Percentiles rank a stretch among this genome's conserved stretches.
phyloP scores from a whole-genome alignment of 306 rosid genomes.

The Fragaria nilgerrensis region DNA sequence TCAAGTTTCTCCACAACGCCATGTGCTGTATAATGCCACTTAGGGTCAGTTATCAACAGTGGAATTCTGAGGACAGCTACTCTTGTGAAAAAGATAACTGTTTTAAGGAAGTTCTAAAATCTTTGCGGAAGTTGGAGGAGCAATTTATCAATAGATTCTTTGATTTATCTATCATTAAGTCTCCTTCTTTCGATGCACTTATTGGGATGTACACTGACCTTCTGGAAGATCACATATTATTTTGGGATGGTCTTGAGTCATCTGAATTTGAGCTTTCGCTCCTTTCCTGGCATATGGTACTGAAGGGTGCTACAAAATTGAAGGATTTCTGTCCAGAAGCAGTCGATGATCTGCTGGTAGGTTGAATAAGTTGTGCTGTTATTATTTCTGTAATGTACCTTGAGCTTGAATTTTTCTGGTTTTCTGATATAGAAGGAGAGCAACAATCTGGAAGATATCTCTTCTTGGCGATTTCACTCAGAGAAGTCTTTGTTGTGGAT shows the following conservation, averaged over 20 bases:
- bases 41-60: conserved; percentile 55
- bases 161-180: conserved; percentile 48
- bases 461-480: conserved; percentile 28
- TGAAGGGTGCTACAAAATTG: conserved; percentile 53
- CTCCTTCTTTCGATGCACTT: conserved; percentile 44
- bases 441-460: conserved; percentile 37
- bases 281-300: conserved; percentile 62
- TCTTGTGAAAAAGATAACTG: conserved; percentile 21
- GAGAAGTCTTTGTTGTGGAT: conserved; percentile 80
- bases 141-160: conserved; percentile 53
- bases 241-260: conserved; percentile 52
- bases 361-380: conserved; percentile 21
- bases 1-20: conserved; percentile 47
- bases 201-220: conserved; percentile 51
- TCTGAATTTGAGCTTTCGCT: conserved; percentile 45
- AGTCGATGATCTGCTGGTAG: conserved; percentile 57
- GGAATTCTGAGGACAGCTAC: conserved; percentile 43
- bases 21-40: conserved; percentile 51
- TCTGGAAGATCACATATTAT: conserved; percentile 57
- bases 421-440: conserved; percentile 45
- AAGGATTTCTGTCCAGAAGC: conserved; percentile 51
- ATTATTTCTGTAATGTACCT: conserved; percentile 17
- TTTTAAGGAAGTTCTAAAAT: conserved; percentile 41
- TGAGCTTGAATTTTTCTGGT: conserved; percentile 1
- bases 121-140: conserved; percentile 61